phyloP scores from a whole-genome alignment of 441 rosid species.

The Geranium incanum region DNA sequence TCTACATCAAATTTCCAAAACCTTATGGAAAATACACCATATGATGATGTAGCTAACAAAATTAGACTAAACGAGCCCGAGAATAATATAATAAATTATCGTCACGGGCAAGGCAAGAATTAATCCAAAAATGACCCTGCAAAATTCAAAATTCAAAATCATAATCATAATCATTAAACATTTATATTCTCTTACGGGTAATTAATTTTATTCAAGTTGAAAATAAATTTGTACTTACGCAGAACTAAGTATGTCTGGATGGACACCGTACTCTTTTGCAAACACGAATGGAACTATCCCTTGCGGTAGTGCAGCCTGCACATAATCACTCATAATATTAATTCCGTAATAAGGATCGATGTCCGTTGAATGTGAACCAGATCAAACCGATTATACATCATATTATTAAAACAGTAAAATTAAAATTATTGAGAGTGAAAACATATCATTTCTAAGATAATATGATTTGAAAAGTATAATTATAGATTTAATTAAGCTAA shows the following conservation, averaged over 20 bases:
- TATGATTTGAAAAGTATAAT: not conserved
- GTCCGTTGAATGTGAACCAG: not conserved
- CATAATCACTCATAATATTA: not conserved
- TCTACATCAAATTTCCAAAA: too few relatives aligned
- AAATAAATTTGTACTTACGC: slow-evolving; percentile 19
- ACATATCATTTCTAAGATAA: not conserved
- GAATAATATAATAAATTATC: slow-evolving; percentile 20
- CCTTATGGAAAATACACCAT: too few relatives aligned
- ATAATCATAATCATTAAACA: not conserved
- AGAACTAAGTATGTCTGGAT: slow-evolving; percentile 28
- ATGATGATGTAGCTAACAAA: too few relatives aligned
- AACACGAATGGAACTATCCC: slow-evolving; percentile 32
- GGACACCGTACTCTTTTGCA: slow-evolving; percentile 25
- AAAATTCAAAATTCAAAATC: not conserved
- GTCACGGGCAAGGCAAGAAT: slow-evolving; percentile 25
- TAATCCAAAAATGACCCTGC: slow-evolving; percentile 29
- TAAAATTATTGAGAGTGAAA: not conserved
- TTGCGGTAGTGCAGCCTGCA: slow-evolving; percentile 33
- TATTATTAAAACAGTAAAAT: too few relatives aligned
- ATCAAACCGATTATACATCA: too few relatives aligned
- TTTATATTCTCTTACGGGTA: too few relatives aligned
- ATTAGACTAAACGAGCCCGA: slow-evolving; percentile 16
- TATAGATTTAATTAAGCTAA: not conserved
- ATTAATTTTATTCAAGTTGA: too few relatives aligned
- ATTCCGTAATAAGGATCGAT: not conserved